phyloP scores from a whole-genome alignment of 176 grass and related monocot species.

The Pharus latifolius region DNA sequence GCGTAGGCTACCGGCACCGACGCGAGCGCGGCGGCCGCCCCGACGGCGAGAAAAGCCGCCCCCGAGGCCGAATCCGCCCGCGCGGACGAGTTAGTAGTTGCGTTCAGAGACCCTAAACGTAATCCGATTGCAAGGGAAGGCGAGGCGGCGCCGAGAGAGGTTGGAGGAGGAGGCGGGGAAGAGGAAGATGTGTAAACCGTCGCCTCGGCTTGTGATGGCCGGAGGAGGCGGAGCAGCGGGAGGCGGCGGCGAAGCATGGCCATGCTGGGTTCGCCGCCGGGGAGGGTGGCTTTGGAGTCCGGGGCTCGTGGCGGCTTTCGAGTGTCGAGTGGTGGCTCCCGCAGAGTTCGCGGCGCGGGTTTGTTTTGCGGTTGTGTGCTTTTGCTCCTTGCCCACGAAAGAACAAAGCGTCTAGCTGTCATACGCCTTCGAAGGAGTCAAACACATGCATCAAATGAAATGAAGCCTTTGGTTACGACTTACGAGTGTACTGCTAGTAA shows the following conservation, averaged over 20 bases:
- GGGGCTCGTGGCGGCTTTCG: neutral
- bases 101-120: neutral
- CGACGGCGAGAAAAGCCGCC: conserved; percentile 23
- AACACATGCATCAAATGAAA: too few relatives aligned
- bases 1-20: conserved; percentile 37
- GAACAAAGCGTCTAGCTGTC: neutral
- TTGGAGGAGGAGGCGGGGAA: neutral
- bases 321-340: neutral
- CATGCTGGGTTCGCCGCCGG: conserved; percentile 6
- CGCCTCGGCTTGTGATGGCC: neutral
- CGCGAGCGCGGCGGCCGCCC: conserved; percentile 15
- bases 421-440: neutral
- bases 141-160: conserved; percentile 14
- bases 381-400: conserved; percentile 25
- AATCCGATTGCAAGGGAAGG: neutral
- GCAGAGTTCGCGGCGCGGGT: neutral
- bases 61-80: neutral
- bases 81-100: neutral
- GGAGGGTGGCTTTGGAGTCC: neutral
- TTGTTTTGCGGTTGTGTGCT: neutral
- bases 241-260: conserved; percentile 34
- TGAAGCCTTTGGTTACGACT: too few relatives aligned
- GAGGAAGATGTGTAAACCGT: neutral
- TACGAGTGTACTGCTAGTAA: too few relatives aligned
- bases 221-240: conserved; percentile 20